Conservation (phyloP, 2,329 filamentous ascomycete genomes). For the Chaetomiaceae sp. region DNA sequence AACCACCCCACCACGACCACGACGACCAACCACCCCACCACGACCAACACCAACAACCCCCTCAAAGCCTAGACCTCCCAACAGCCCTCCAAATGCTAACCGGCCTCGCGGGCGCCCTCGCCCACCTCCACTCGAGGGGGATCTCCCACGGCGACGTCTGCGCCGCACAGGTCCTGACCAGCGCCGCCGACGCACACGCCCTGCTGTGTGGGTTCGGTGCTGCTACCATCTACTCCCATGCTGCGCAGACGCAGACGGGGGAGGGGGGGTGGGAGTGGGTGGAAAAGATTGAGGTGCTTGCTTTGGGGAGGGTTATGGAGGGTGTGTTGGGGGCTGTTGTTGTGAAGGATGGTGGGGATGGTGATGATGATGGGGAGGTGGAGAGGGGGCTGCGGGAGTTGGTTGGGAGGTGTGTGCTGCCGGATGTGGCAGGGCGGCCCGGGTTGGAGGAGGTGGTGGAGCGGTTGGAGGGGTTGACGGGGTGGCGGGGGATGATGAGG, state of each 20-base stretch:
- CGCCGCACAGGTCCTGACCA: conserved; percentile 44
- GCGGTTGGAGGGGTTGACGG: conserved; percentile 22
- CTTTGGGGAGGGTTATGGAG: conserved; percentile 44
- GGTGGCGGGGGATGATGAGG: conserved; percentile 24
- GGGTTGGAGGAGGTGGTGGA: conserved; percentile 30
- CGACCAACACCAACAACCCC: too few relatives aligned
- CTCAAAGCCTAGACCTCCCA: not conserved
- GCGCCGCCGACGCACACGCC: conserved; percentile 36
- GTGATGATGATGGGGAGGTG: conserved; percentile 16
- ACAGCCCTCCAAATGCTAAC: conserved; percentile 35
- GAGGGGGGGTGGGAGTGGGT: too few relatives aligned
- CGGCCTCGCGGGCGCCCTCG: conserved; percentile 39
- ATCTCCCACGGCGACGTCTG: conserved; percentile 45
- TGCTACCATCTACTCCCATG: conserved; percentile 38
- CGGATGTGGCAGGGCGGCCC: conserved; percentile 29
- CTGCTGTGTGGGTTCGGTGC: conserved; percentile 45
- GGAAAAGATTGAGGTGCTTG: conserved; percentile 43
- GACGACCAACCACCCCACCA: not conserved
- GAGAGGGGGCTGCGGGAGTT: conserved; percentile 27
- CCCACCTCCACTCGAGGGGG: conserved; percentile 40
- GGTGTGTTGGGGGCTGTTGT: conserved; percentile 30
- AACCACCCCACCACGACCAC: not conserved
- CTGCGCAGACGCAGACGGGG: conserved; percentile 9
- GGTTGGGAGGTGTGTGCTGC: conserved; percentile 27
- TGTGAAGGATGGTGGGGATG: conserved; percentile 1